These are phyloP conservation scores for Cicer chorassanicum DNA, from an alignment of 306 rosid species.

Conservation along the genomic window DNA sequence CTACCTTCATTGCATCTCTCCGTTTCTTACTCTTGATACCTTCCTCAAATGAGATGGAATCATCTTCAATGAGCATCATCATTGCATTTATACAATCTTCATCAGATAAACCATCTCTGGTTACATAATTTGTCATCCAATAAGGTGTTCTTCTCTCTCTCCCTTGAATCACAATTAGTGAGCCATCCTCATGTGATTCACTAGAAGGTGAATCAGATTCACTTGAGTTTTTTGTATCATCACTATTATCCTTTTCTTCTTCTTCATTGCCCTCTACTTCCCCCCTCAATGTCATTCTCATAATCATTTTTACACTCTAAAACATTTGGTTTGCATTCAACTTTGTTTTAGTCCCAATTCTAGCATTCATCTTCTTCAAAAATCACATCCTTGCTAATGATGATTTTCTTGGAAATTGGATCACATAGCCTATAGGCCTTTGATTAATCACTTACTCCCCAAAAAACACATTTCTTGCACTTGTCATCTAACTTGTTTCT, in stretches of 20 bases:
- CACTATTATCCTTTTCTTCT: background rate
- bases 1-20: background rate
- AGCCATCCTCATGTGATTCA: constrained; percentile 1
- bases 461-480: no score
- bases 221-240: background rate
- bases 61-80: background rate
- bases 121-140: background rate
- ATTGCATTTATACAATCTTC: background rate
- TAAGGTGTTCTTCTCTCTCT: background rate
- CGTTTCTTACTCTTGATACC: background rate
- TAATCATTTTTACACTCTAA: background rate
- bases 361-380: background rate
- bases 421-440: background rate
- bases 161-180: background rate
- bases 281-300: background rate
- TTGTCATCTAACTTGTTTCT: no score
- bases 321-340: background rate
- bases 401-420: background rate
- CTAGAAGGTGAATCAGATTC: background rate
- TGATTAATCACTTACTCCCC: no score
- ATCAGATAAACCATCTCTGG: background rate
- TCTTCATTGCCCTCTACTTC: background rate
- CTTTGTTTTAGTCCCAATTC: background rate
- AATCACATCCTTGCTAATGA: background rate
- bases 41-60: background rate